phyloP scores from a whole-genome alignment of 75 land plant genomes.

The Pseudotsuga menziesii region DNA sequence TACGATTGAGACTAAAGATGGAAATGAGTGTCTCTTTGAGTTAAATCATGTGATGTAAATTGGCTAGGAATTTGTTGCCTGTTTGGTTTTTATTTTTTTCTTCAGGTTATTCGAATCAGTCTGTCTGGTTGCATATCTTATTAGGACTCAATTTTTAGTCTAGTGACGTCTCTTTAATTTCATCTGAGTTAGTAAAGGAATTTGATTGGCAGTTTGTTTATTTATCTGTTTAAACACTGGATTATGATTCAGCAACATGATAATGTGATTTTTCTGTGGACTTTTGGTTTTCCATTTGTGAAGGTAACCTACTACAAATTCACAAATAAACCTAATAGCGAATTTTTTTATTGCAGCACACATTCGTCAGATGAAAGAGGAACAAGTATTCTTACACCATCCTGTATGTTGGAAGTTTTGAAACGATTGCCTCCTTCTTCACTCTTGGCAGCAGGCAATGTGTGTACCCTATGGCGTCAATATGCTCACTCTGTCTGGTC shows the following conservation, averaged over 20 bases:
- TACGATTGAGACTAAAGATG: too few species aligned
- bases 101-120: too few species aligned
- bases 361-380: conserved; percentile 1
- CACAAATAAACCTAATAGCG: not conserved
- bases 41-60: too few species aligned
- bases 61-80: too few species aligned
- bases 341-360: not conserved
- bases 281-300: too few species aligned
- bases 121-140: too few species aligned
- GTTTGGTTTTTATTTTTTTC: too few species aligned
- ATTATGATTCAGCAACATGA: not conserved
- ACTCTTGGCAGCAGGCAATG: conserved; percentile 51
- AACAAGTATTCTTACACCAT: conserved; percentile 16
- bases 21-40: too few species aligned
- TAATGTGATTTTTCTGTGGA: not conserved
- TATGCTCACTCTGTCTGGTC: conserved; percentile 38
- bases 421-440: conserved; percentile 47
- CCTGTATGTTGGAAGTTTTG: conserved; percentile 52
- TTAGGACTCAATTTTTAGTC: too few species aligned
- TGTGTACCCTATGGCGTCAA: conserved; percentile 61
- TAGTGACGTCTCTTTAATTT: too few species aligned
- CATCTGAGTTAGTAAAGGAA: too few species aligned
- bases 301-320: not conserved
- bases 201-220: too few species aligned
- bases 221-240: not conserved